Evolutionary conservation across 75 land plant species (phyloP), one percentile per base, ranked within the genome.

Genomic region (Selaginella tamariscina): DNA sequence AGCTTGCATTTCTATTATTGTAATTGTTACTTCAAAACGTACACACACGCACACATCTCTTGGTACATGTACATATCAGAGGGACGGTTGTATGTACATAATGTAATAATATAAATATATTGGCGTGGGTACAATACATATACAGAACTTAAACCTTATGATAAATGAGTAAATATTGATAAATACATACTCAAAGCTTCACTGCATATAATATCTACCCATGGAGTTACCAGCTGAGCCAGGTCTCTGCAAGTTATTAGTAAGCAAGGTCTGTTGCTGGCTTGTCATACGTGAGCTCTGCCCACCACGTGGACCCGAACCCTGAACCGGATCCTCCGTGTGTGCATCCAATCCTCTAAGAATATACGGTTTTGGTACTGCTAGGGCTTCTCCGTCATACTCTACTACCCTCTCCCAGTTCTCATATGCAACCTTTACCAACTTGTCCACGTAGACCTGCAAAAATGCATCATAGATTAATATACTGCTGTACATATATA

Each of bases 391-490:
- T 11, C 91, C 84, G 68, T 91, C 96, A 79, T 87, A 91, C 32
- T 91, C 96, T 29, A 81, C 66, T 64, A 87, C 91, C 70, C 77
- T 83, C 60, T 71, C 57, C 96, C 96, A 91, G 67, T 91, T 83
- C 20, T 85, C 96, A 73, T 91, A 91, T 32, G 96, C 96, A 65
- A 79, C 86, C 55, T 87, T 91, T 67, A 91, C 91, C 70, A 83
- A 67, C 44, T 78, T 73, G 70, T 91, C 96, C 0, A 85, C 91
- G 78, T 65, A 80, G 23, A 84, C 85, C 95, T 89, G 80, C 27
- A 64, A 15, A 39, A 39, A 15, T 5, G 11, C 11, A 39, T 5
- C 49, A 5, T 5, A 39, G 49, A 5, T 39, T 39, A 5, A 15
- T 68, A 23, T 27, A 20, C 15, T 68, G 70, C 23, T 28, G 31